phyloP scores from a whole-genome alignment of 495 filamentous ascomycete species.

The Letharia lupina region DNA sequence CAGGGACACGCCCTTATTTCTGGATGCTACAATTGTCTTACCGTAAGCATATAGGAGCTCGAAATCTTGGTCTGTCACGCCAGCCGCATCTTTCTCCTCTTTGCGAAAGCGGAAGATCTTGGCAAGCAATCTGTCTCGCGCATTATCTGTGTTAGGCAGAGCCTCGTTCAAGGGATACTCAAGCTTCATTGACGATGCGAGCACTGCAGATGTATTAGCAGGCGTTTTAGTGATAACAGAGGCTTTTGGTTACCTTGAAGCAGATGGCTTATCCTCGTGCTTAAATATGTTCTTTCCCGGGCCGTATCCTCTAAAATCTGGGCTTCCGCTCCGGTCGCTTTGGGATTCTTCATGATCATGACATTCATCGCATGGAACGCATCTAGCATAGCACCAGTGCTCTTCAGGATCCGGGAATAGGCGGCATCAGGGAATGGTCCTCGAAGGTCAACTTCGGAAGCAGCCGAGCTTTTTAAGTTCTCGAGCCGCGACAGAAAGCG shows the following conservation, averaged over 20 bases:
- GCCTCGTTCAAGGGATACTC: constrained; percentile 87
- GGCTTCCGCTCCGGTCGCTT: constrained; percentile 69
- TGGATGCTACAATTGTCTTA: constrained; percentile 29
- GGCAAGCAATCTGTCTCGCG: constrained; percentile 75
- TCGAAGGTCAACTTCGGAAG: constrained; percentile 72
- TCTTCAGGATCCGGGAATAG: constrained; percentile 63
- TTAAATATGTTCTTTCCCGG: constrained; percentile 69
- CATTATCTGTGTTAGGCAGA: constrained; percentile 70
- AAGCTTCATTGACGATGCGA: constrained; percentile 85
- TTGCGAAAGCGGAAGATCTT: constrained; percentile 81
- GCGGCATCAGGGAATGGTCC: constrained; percentile 69
- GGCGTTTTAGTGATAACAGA: constrained; percentile 1
- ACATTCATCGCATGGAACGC: constrained; percentile 93
- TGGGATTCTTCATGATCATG: constrained; percentile 72
- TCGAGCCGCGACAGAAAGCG: constrained; percentile 58
- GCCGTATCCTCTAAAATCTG: constrained; percentile 70
- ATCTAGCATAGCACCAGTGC: constrained; percentile 77
- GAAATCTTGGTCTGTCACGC: constrained; percentile 58
- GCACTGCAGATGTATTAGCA: constrained; percentile 43
- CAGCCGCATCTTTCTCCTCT: constrained; percentile 45
- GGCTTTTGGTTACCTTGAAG: constrained; percentile 56
- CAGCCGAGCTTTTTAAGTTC: constrained; percentile 60
- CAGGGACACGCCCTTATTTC: no score
- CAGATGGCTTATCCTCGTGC: constrained; percentile 81
- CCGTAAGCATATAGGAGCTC: constrained; percentile 66